phyloP scores from a whole-genome alignment of 2,329 filamentous ascomycete species.

The Fusarium fracticaudum region DNA sequence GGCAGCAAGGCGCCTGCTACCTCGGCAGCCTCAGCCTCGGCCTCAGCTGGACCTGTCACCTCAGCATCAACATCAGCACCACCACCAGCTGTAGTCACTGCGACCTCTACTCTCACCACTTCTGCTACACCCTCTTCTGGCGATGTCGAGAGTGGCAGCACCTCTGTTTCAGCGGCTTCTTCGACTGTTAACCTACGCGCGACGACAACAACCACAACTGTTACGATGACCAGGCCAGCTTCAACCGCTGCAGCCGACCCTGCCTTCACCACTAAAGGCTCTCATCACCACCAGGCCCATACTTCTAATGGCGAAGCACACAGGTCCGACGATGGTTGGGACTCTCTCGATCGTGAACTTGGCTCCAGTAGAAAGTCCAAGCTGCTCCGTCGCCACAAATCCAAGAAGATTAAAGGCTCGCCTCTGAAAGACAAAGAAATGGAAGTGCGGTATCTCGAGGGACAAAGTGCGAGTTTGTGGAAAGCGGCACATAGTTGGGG shows the following conservation, averaged over 20 bases:
- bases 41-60: neutral
- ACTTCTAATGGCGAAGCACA: neutral
- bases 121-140: neutral
- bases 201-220: slow-evolving; percentile 7
- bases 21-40: neutral
- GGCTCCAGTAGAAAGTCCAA: neutral
- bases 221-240: neutral
- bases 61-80: neutral
- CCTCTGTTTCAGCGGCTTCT: neutral
- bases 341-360: neutral
- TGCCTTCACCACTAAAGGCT: neutral
- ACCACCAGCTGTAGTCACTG: neutral
- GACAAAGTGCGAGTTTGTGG: neutral
- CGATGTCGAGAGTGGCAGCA: neutral
- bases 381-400: neutral
- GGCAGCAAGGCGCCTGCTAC: neutral
- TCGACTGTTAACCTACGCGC: neutral
- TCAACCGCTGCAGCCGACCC: neutral
- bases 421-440: neutral
- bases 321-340: neutral
- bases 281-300: neutral
- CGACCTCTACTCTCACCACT: neutral
- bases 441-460: neutral
- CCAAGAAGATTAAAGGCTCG: neutral
- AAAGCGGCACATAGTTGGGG: neutral